These are phyloP conservation scores for Fusarium caatingaense DNA, from an alignment of 2,329 filamentous ascomycete genomes.

Conservation along the genomic window DNA sequence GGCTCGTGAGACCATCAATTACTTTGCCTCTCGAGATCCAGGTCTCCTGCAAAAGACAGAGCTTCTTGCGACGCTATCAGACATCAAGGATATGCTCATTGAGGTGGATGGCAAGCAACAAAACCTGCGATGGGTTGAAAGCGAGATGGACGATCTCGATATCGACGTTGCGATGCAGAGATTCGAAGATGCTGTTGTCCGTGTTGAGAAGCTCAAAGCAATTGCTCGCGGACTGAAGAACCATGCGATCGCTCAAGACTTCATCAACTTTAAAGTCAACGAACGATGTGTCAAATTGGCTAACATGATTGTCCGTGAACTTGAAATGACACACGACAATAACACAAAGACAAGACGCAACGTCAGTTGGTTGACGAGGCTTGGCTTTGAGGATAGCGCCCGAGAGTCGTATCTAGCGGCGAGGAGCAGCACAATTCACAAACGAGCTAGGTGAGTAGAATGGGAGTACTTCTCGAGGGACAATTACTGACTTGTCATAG, in stretches of 20 bases:
- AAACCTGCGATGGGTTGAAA: slow-evolving; percentile 94
- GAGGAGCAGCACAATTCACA: slow-evolving; percentile 80
- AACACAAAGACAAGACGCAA: slow-evolving; percentile 82
- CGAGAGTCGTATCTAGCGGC: slow-evolving; percentile 87
- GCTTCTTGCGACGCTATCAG: slow-evolving; percentile 80
- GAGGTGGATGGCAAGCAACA: slow-evolving; percentile 97
- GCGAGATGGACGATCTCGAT: slow-evolving; percentile 94
- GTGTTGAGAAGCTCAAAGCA: slow-evolving; percentile 85
- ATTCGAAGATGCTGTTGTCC: slow-evolving; percentile 85
- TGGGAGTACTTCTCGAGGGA: no score
- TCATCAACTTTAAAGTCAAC: slow-evolving; percentile 91
- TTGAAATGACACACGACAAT: slow-evolving; percentile 82
- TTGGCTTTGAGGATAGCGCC: slow-evolving; percentile 91
- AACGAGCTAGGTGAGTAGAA: slow-evolving; percentile 76
- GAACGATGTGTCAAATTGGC: slow-evolving; percentile 84
- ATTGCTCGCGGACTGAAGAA: slow-evolving; percentile 84
- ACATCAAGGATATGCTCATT: slow-evolving; percentile 87
- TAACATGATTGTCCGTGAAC: slow-evolving; percentile 78
- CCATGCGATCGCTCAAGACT: slow-evolving; percentile 88
- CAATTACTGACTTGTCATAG: slow-evolving; percentile 56
- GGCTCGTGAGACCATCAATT: slow-evolving; percentile 85
- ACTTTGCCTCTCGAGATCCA: slow-evolving; percentile 82
- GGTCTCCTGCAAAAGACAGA: slow-evolving; percentile 82
- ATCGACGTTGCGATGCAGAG: slow-evolving; percentile 93
- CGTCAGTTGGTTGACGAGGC: slow-evolving; percentile 83